Base-by-base conservation (phyloP, 345 rosid species). In the Eucalyptus dawsonii region DNA sequence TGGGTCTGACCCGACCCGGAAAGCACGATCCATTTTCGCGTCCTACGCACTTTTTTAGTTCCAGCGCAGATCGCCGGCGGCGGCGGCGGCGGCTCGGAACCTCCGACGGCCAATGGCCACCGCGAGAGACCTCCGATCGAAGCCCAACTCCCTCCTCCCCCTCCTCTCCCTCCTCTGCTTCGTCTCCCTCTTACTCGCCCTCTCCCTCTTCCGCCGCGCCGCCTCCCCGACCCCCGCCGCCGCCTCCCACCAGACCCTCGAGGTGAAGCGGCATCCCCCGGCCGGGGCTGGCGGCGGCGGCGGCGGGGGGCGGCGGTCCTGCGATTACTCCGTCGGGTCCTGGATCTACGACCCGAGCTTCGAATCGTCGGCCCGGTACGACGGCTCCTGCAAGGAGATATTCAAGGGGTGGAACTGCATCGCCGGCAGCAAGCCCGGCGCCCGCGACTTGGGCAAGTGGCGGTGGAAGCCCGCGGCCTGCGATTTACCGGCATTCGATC, bases 401-500 rank as follows among this genome's bases (percentile, higher is more conserved):
- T 97, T 95, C 94, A 97, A 95, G 89, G 99, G 99, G 24, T 97
- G 99, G 99, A 97, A 97, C 72, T 97, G 99, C 89, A 85, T 94
- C 47, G 90, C 97, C 88, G 94, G 93, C 89, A 91, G 93, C 88
- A 97, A 97, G 94, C 91, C 96, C 25, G 96, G 95, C 88, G 96
- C 91, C 29, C 19, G 83, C 54, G 95, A 94, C n/a, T 92, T 96
- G 90, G n/a, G 91, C 65, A 93, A 90, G 47, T 98, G 99, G 99
- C 94, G 97, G 22, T 98, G 99, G 99, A 94, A 93, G 86, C 99
- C 99, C 13, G 91, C 88, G 13, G 88, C 86, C 15, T 98, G 99
- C 81, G 90, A 92, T 87, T 94, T 97, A 50, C 96, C 93, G 0
- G 93, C 92, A 29, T 95, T 97, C 54, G 95, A 97, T 93, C 97